Percentiles rank a stretch among this genome's conserved stretches.
Evolutionary conservation across 192 early-diverging fungal genomes (phyloP).

Genomic region (Coemansia nantahalensis): DNA sequence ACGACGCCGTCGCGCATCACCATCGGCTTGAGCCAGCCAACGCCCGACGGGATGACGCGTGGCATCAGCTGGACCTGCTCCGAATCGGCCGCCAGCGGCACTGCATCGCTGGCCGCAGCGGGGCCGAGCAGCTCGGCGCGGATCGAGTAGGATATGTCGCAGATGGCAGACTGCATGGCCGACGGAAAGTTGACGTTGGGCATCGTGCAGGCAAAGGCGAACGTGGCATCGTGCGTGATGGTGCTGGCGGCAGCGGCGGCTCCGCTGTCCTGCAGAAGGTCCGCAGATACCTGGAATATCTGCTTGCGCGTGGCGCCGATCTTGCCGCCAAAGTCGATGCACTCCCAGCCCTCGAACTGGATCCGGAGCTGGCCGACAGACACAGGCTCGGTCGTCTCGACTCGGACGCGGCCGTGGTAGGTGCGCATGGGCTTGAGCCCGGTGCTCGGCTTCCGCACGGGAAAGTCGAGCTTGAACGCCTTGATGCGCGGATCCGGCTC

Average conservation of each 20-base stretch:
- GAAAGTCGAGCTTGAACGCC: slow-evolving; percentile 37
- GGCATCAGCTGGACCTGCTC: slow-evolving; percentile 41
- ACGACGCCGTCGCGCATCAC: slow-evolving; percentile 51
- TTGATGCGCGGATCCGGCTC: slow-evolving; percentile 39
- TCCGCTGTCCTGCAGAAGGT: slow-evolving; percentile 30
- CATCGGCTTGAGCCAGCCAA: slow-evolving; percentile 53
- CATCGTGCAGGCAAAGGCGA: slow-evolving; percentile 46
- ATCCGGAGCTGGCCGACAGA: slow-evolving; percentile 37
- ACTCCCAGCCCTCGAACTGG: slow-evolving; percentile 51
- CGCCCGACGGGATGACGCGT: slow-evolving; percentile 41
- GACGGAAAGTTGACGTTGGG: slow-evolving; percentile 50
- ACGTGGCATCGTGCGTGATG: slow-evolving; percentile 18
- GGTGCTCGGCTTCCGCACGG: slow-evolving; percentile 24
- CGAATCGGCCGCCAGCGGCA: slow-evolving; percentile 25
- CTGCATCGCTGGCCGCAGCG: slow-evolving; percentile 11
- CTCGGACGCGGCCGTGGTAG: slow-evolving; percentile 35
- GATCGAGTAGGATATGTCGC: slow-evolving; percentile 40
- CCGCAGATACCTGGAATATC: slow-evolving; percentile 28
- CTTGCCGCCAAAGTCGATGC: slow-evolving; percentile 45
- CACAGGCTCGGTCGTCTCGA: slow-evolving; percentile 32
- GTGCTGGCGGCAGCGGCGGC: slow-evolving; percentile 21
- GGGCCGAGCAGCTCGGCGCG: slow-evolving; percentile 28
- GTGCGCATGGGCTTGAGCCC: slow-evolving; percentile 48
- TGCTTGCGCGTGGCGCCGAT: slow-evolving; percentile 31
- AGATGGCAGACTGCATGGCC: slow-evolving; percentile 50